Evolutionary conservation across 2,329 filamentous ascomycete species (phyloP), one percentile per base, ranked within the genome.

Genomic region (Alternaria postmessia): DNA sequence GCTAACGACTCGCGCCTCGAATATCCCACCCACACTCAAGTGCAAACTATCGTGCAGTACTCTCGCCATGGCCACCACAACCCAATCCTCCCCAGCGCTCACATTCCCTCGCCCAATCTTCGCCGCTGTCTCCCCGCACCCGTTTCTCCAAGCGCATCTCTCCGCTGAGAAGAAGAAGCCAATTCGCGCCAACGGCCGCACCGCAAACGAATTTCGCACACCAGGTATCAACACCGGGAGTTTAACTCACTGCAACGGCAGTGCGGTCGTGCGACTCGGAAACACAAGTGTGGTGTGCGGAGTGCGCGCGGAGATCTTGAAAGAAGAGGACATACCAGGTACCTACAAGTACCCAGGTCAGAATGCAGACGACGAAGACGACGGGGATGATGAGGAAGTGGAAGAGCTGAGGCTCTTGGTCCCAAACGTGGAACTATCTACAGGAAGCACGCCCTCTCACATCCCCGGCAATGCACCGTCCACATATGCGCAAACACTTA

Each of bases 271-370:
- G 51, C 88, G 95, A 36, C 84, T 91, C 52, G 95, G 95, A 47
- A 92, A 96, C 78, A 98, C 94, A 1, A 93, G 93, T 1, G 92
- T 94, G n/a, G 94, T 99, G 38, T 97, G 94, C 75, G 95, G 94
- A 58, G 88, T 99, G 20, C 88, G 94, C 44, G 94, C 86, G 53
- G 95, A 99, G 80, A 89, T 96, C 7, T 83, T 99, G 26, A 84
- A 89, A 48, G 89, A 91, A 3, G 85, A 86, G 51, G 88, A 92
- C 75, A 92, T 96, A 60, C 89, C 89, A 48, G 88, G 87, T 69
- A 90, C 87, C 59, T 77, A 80, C 69, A 59, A 77, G 38, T 63
- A 62, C 11, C 54, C 59, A 4, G 64, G 57, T 4, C 54, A 59
- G 1, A 54, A 55, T 3, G 63, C 69, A 5, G 32, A 36, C 32